Base-by-base conservation (phyloP, 1,284 basidiomycete genomes). In the Rhodotorula sp. region DNA sequence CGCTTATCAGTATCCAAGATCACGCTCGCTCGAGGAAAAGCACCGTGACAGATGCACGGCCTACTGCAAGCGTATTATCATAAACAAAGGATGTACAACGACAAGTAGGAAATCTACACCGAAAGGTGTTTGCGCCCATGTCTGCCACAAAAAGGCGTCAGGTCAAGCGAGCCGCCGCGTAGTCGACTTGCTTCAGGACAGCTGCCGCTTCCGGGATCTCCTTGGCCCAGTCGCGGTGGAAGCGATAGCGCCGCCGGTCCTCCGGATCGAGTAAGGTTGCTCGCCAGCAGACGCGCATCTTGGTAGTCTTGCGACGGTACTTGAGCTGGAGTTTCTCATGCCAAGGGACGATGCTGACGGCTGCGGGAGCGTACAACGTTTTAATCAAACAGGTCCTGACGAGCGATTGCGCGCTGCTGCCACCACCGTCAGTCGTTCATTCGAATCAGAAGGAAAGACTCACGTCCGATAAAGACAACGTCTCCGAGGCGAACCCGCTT, bases 221-320 rank as follows among this genome's bases (percentile, higher is more conserved):
- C 20, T 34, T 31, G 10, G 48, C 51, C 62, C 62, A 71, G 6
- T 3, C 59, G 21, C 26, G 34, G 43, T 68, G 56, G 46, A 68
- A 71, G 16, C 58, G 39, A 47, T 68, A 64, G 2, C 34, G 34
- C 48, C 26, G 10, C 3, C 31, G 46, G 56, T 71, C 70, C 16
- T 60, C 39, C 5, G 20, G 5, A 34, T 62, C 62, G 23, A 47
- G 23, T 5, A 64, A 20, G 14, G 52, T 21, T 1, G 65, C 62
- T 14, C 70, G 62, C 58, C 58, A 71, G 51, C 62, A 49, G 52
- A 71, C 62, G 18, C 63, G 61, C 43, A 71, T 52, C 26, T 39
- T 43, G 31, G 65, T 68, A 29, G 46, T 46, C 16, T 21, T 18
- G 14, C 61, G 49, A 56, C 43, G 67, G 52, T 64, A 49, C 20